Evolutionary conservation across 2,329 filamentous ascomycete species (phyloP), one percentile per base, ranked within the genome.

Genomic region (Xylaria multiplex): DNA sequence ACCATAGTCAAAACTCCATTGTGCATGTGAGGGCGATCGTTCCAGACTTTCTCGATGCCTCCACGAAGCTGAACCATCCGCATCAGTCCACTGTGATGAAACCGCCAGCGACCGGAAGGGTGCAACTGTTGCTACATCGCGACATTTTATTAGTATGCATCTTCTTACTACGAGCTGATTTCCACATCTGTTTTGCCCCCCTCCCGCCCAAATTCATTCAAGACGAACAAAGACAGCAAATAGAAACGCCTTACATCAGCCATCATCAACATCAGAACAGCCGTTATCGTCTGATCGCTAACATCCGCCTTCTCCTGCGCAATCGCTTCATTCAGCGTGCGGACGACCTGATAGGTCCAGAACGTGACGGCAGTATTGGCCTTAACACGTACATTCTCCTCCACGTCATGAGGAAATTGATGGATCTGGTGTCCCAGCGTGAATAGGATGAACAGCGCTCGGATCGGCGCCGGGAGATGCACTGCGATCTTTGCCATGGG

Each of bases 21-120:
- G 6, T 46, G 61, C 56, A 70, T 57, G 22, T 63, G 40, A n/a
- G 64, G 68, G 69, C 61, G 19, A 59, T 63, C 30, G 60, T 66
- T 8, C 56, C 62, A 60, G 59, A 69, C 5, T 52, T 53, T 48
- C 64, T 66, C 50, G 8, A 76, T 59, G 3, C 78, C 77, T 6
- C 77, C 77, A 37, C 75, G 74, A 4, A 77, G 68, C n/a, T 46
- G 62, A 2, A 76, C 66, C n/a, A 79, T 68, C 59, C 65, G 72
- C 58, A 71, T 72, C 27, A 76, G 52, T 13, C 75, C 78, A 14
- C 71, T 61, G 13, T 75, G 69, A 62, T 79, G 78, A 48, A 68
- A 70, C 45, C 74, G 75, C 77, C 77, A 79, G 50, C 73, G 50
- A 56, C 50, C 11, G 2, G 62, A 65, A 14, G 70, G 66, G 0